Conservation (phyloP, 805 yeast genomes). For the Cyberlindnera misumaiensis region DNA sequence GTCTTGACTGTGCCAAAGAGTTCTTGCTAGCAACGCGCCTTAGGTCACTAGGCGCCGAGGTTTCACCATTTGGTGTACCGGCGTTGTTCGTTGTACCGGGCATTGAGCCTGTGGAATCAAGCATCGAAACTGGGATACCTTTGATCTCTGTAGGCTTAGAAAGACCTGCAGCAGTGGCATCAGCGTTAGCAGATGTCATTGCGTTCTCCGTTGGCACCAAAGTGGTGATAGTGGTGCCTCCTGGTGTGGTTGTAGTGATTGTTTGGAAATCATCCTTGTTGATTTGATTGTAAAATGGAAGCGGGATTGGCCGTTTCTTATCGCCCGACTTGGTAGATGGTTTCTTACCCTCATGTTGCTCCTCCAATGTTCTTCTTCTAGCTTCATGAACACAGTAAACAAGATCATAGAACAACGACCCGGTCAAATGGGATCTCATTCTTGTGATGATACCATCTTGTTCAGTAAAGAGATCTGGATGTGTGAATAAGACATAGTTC, state of each 20-base stretch:
- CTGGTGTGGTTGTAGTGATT: slow-evolving; percentile 79
- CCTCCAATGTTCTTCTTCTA: slow-evolving; percentile 55
- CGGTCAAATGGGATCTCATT: slow-evolving; percentile 90
- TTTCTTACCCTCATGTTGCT: slow-evolving; percentile 22
- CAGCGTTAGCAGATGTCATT: slow-evolving; percentile 50
- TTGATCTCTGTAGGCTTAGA: slow-evolving; percentile 53
- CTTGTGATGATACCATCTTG: slow-evolving; percentile 72
- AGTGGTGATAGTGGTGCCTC: slow-evolving; percentile 87
- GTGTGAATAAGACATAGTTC: slow-evolving; percentile 79
- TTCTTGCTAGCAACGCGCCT: slow-evolving; percentile 17
- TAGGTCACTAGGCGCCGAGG: slow-evolving; percentile 6
- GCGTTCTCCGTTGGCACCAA: slow-evolving; percentile 83
- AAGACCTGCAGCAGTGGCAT: slow-evolving; percentile 49
- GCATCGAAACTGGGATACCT: slow-evolving; percentile 64
- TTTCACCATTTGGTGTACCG: background rate
- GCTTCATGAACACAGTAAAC: slow-evolving; percentile 96
- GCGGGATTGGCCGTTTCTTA: slow-evolving; percentile 38
- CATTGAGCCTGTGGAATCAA: slow-evolving; percentile 75
- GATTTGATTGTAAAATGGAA: slow-evolving; percentile 88
- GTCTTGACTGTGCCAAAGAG: slow-evolving; percentile 6
- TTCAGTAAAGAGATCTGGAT: slow-evolving; percentile 74
- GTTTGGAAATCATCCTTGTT: slow-evolving; percentile 85
- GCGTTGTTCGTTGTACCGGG: slow-evolving; percentile 8
- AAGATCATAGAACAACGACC: slow-evolving; percentile 83
- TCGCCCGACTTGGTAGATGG: slow-evolving; percentile 14